Percentiles rank a stretch among this genome's conserved stretches.
These are phyloP conservation scores for Cyclocybe aegerita DNA, from an alignment of 768 basidiomycete species.

Conservation along the genomic window DNA sequence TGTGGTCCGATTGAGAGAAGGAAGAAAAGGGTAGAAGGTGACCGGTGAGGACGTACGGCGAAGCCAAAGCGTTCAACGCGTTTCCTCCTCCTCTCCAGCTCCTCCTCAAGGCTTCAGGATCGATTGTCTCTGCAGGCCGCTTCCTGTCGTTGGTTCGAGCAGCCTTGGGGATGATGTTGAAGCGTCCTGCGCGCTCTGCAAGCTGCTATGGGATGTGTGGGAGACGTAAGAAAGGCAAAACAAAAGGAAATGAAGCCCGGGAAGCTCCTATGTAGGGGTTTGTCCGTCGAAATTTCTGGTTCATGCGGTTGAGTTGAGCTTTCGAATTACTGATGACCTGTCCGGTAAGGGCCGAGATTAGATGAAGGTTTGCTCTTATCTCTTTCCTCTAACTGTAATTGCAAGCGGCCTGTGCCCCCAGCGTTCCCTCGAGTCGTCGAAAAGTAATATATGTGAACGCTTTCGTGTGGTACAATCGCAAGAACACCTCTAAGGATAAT, in stretches of 20 bases:
- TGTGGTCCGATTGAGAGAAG: constrained; percentile 4
- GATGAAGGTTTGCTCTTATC: too few species aligned
- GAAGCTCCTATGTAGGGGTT: too few species aligned
- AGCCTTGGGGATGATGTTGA: constrained; percentile 32
- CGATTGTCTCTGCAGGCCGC: constrained; percentile 41
- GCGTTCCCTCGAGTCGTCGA: too few species aligned
- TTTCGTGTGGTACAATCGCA: too few species aligned
- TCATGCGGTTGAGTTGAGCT: too few species aligned
- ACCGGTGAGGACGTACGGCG: constrained; percentile 14
- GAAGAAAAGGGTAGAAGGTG: not conserved
- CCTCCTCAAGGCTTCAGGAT: constrained; percentile 39
- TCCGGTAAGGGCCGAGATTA: too few species aligned
- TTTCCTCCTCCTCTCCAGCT: constrained; percentile 55
- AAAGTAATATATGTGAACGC: too few species aligned
- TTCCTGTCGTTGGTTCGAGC: constrained; percentile 23
- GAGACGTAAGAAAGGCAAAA: not conserved
- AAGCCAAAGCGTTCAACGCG: constrained; percentile 65
- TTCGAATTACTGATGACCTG: too few species aligned
- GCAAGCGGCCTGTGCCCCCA: too few species aligned
- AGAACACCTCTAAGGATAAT: too few species aligned
- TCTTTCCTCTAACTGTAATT: too few species aligned
- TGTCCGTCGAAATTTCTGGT: too few species aligned
- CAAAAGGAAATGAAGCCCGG: constrained; percentile 16
- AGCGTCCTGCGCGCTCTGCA: constrained; percentile 53
- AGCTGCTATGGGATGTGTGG: constrained; percentile 36